phyloP scores from a whole-genome alignment of 192 early-diverging fungal species.

The Umbelopsis vinacea region DNA sequence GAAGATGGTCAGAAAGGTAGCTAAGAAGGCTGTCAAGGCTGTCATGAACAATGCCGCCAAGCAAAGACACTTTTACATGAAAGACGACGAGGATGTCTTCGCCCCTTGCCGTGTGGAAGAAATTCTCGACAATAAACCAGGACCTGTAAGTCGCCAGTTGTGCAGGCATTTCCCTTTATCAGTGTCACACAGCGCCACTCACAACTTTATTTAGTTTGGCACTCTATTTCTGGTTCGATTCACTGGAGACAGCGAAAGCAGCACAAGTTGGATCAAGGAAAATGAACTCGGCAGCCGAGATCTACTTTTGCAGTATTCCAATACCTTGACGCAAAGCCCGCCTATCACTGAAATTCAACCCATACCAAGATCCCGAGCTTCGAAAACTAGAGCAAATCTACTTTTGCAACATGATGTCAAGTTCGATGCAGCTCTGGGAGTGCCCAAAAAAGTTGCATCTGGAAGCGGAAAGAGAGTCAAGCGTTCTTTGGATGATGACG shows the following conservation, averaged over 20 bases:
- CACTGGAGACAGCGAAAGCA: not conserved
- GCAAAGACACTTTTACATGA: constrained; percentile 6
- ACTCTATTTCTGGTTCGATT: constrained; percentile 3
- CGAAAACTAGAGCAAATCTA: constrained; percentile 10
- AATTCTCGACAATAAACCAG: constrained; percentile 7
- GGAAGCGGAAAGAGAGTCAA: not conserved
- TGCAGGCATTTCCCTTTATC: no score
- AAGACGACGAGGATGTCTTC: not conserved
- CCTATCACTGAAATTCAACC: not conserved
- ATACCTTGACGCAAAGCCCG: not conserved
- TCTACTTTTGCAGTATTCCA: not conserved
- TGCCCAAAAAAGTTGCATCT: not conserved
- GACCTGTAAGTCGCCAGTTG: not conserved
- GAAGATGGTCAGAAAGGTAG: not conserved
- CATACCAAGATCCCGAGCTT: not conserved
- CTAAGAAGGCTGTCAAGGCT: constrained; percentile 4
- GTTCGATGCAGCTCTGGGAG: not conserved
- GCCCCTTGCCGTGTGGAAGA: not conserved
- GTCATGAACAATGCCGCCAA: constrained; percentile 9
- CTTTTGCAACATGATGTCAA: constrained; percentile 1
- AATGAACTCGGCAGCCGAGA: constrained; percentile 9
- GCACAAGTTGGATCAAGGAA: constrained; percentile 8
- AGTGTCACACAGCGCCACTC: not conserved
- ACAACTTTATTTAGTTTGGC: not conserved
- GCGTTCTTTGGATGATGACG: not conserved